A percentile compares a stretch with the other conserved stretches of the same genome.
phyloP scores from a whole-genome alignment of 2,329 filamentous ascomycete species.

The Emergomyces orientalis region DNA sequence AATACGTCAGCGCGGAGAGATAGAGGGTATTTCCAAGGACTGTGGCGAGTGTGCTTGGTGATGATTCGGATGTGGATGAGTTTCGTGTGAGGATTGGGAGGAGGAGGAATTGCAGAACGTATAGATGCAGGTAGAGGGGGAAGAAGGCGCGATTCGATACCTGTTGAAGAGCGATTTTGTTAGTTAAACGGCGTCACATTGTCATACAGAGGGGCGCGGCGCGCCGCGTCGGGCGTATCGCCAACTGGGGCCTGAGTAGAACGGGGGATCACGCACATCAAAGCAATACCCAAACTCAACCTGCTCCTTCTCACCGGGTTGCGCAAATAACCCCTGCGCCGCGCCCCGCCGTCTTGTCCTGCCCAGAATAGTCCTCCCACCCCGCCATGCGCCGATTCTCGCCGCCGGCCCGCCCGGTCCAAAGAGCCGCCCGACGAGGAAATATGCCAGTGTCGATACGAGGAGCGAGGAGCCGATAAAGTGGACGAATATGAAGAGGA shows the following conservation, averaged over 20 bases:
- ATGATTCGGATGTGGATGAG: constrained; percentile 41
- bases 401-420: constrained; percentile 43
- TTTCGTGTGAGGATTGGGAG: constrained; percentile 48
- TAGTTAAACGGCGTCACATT: too few relatives aligned
- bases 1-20: constrained; percentile 56
- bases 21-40: constrained; percentile 59
- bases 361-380: constrained; percentile 17
- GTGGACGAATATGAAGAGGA: constrained; percentile 46
- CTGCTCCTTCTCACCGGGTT: constrained; percentile 47
- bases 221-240: too few relatives aligned
- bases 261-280: constrained; percentile 40
- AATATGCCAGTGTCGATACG: constrained; percentile 54
- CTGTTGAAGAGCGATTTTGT: constrained; percentile 21
- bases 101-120: constrained; percentile 57
- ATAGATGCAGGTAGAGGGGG: constrained; percentile 57
- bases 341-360: constrained; percentile 26
- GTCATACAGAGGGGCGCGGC: too few relatives aligned
- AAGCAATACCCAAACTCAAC: constrained; percentile 64
- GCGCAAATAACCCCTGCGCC: constrained; percentile 50
- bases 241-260: too few relatives aligned
- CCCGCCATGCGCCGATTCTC: constrained; percentile 21
- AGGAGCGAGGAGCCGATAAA: constrained; percentile 53
- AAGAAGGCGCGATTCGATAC: constrained; percentile 59
- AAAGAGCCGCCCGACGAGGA: constrained; percentile 53
- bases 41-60: constrained; percentile 37